Base-by-base conservation (phyloP, 306 rosid genomes). In the Cucumis hystrix region DNA sequence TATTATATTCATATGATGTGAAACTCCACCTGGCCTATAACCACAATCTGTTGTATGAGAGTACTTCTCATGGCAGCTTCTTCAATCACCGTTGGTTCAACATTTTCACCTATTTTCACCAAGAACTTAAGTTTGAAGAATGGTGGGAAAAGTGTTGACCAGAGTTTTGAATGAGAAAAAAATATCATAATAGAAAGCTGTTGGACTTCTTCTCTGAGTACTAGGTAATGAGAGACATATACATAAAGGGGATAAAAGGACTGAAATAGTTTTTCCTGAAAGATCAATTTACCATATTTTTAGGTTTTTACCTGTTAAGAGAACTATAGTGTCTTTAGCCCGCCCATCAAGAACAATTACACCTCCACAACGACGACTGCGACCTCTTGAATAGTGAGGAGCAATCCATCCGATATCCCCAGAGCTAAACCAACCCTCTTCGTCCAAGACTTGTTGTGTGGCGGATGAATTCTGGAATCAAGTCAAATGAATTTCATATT, bases 371-470 rank as follows among this genome's bases (percentile, higher is more conserved):
- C 17, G 83, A 72, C 87, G 90, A 78, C 96, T 83, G 60, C 97
- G 86, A 52, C 98, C 97, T 51, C 49, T 47, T 66, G 96, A 87
- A 84, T 94, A 96, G 68, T 58, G 83, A 64, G 97, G 93, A 82
- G 85, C 95, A 81, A 94, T 89, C 96, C 96, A 94, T 63, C 98
- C 97, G 39, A 94, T 75, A 82, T 94, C 98, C 51, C 97, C 98
- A 45, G 98, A 89, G 84, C 81, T 87, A 75, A 94, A 80, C 98
- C 98, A 94, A 63, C 95, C 95, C 52, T 90, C 96, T 75, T 74
- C 81, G 76, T 90, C 93, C 81, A 94, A 15, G 52, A 82, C 96
- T 86, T 82, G 81, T 79, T 83, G 79, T 70, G 98, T 90, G 74
- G 97, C 96, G 20, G 76, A 86, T 54, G 84, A 87, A 83, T 94